Evolutionary conservation across 768 basidiomycete genomes (phyloP).

Genomic region (Clavaria fumosa): DNA sequence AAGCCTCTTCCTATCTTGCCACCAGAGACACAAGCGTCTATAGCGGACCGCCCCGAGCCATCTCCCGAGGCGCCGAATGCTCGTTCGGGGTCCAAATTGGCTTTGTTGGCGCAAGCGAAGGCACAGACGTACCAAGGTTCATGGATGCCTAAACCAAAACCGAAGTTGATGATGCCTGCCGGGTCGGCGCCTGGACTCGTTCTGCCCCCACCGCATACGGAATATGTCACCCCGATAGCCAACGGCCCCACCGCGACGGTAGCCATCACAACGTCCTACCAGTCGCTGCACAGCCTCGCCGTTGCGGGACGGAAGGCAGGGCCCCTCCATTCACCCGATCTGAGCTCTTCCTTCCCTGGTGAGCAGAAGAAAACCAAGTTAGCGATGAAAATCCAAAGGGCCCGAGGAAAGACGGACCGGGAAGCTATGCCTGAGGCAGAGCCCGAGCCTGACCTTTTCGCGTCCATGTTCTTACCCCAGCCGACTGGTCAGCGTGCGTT

Average conservation of each 20-base stretch:
- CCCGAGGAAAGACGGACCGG: conserved; percentile 28
- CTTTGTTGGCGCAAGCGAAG: conserved; percentile 53
- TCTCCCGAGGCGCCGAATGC: conserved; percentile 6
- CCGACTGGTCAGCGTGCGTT: conserved; percentile 46
- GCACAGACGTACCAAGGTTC: conserved; percentile 30
- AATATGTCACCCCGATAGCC: conserved; percentile 65
- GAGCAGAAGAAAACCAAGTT: conserved; percentile 50
- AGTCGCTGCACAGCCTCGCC: conserved; percentile 50
- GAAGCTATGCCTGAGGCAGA: conserved; percentile 22
- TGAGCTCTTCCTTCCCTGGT: conserved; percentile 16
- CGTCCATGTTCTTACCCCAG: too few relatives aligned
- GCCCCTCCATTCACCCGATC: conserved; percentile 19
- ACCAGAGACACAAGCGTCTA: conserved; percentile 3
- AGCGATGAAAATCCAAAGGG: conserved; percentile 56
- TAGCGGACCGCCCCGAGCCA: background rate
- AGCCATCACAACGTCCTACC: conserved; percentile 72
- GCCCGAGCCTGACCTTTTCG: conserved; percentile 41
- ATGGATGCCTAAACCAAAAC: conserved; percentile 26
- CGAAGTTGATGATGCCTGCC: background rate
- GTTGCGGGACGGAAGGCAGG: conserved; percentile 33
- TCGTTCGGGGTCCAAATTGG: conserved; percentile 54
- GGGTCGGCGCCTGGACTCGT: conserved; percentile 5
- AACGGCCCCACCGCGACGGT: conserved; percentile 73
- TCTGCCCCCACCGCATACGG: conserved; percentile 38
- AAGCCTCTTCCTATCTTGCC: conserved; percentile 9